Conservation (phyloP, 257 asterid genomes). For the Forsythia viridissima region DNA sequence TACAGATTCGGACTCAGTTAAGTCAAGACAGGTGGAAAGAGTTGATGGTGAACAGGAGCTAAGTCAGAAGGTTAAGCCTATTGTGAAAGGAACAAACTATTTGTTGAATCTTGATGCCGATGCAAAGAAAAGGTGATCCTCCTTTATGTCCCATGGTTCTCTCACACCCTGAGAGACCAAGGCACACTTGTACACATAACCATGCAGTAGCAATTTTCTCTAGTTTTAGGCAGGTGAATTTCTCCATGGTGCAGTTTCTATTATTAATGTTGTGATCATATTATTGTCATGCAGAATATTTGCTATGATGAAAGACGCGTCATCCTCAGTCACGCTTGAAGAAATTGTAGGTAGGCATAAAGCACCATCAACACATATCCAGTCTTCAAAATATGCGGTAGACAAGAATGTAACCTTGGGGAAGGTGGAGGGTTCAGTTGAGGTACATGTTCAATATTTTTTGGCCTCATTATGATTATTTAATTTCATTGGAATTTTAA, state of each 20-base stretch:
- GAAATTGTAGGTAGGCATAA: conserved; percentile 36
- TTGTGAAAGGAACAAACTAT: conserved; percentile 17
- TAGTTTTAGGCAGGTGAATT: not conserved
- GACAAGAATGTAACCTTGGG: conserved; percentile 67
- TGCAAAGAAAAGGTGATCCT: conserved; percentile 57
- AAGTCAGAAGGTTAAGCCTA: conserved; percentile 34
- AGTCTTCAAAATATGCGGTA: conserved; percentile 33
- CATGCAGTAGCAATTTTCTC: not conserved
- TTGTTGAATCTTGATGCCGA: conserved; percentile 52
- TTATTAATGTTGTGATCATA: not conserved
- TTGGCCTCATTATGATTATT: conserved; percentile 13
- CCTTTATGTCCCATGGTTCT: conserved; percentile 2
- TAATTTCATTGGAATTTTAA: conserved; percentile 13
- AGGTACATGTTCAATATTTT: conserved; percentile 48
- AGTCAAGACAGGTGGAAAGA: conserved; percentile 23
- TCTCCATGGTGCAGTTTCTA: not conserved
- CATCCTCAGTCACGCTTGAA: conserved; percentile 57
- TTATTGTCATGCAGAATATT: conserved; percentile 50
- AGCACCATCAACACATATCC: conserved; percentile 52
- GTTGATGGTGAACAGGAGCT: conserved; percentile 29
- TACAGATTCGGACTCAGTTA: conserved; percentile 36
- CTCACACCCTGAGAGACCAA: not conserved
- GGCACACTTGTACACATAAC: not conserved
- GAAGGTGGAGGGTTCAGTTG: conserved; percentile 68
- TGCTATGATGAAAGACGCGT: conserved; percentile 52